Evolutionary conservation across 2,329 filamentous ascomycete species (phyloP), one percentile per base, ranked within the genome.

Genomic region (Fusarium tuaranense): DNA sequence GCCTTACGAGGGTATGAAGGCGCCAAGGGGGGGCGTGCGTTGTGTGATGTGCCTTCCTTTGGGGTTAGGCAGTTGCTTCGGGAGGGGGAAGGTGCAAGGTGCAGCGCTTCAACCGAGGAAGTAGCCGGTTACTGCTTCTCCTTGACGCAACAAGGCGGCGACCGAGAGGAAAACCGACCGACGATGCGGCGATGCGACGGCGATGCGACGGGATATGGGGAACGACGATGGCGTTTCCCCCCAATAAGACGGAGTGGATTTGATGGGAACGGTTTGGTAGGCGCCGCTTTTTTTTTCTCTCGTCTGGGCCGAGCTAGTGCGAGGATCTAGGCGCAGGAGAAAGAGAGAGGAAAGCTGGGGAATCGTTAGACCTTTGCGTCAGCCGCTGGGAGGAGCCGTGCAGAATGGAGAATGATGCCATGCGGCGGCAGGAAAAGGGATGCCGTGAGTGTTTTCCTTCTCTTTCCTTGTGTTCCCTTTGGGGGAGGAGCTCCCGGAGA

Each of bases 241-340:
- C 76, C 76, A 78, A 78, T 78, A 65, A 76, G 70, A 78, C 68
- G 74, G 70, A 63, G 74, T 73, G 72, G 69, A 78, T 78, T 78
- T 78, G 76, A 78, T 77, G 75, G 63, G 73, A 67, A 58, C 48
- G 64, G 68, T 39, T 55, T 65, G 25, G 32, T 69, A 75, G 73
- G 70, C 44, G 74, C 71, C 71, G 76, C 76, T 78, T 74, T 74
- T 53, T 44, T 25, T 25, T 30, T 30, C 8, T 67, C 39, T n/a
- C n/a, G 34, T 14, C 27, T 53, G 48, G 18, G 27, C 48, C 48
- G 48, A 32, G 53, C 64, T 66, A 61, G 22, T 32, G 48, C 25
- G 61, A 63, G 65, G 46, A 48, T 51, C 61, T 55, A 36, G 30
- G 53, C n/a, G 59, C 63, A 63, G 65, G 65, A 64, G 60, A 63